Base-by-base conservation (phyloP, 2,329 filamentous ascomycete species). In the Colletotrichum graminicola region DNA sequence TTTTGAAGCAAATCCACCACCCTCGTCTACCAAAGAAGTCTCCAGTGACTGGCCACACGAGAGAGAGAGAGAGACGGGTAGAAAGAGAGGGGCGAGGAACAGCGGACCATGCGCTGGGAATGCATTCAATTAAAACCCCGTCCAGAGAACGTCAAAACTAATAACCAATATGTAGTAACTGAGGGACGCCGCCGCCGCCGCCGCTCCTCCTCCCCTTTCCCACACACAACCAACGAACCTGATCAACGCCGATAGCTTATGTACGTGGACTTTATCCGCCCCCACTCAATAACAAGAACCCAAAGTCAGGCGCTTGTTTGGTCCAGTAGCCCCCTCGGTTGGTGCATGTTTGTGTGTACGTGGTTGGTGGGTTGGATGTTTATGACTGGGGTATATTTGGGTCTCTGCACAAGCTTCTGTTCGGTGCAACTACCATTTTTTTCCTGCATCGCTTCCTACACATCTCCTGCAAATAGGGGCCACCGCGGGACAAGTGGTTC, bases 321-420 rank as follows among this genome's bases (percentile, higher is more conserved):
- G 23, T 23, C 18, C 52, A 36, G 32, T 18, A 39, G 23, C 34
- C 12, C 52, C 34, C 4, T 23, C 12, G 12, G 21, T 32, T 23
- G 12, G 14, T 36, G 54, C 26, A 12, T n/a, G 41, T 32, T 29
- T 45, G 16, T 59, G 12, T 61, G 29, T 62, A 16, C 21, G 32
- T 26, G 29, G 39, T 18, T 26, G 29, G 39, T 18, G 45, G 47
- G 45, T n/a, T 47, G 23, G 23, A 41, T 66, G 52, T 69, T 69
- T 21, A 45, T 64, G 69, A 72, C 65, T 72, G 62, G 69, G 69
- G 69, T 72, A 72, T 72, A 72, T 69, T 69, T 72, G 32, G 39
- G 41, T 55, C 60, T 55, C 51, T 62, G 55, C 63, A 68, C 57
- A 57, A 45, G 49, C 32, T 52, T 52, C 43, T 61, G 26, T 32